phyloP scores from a whole-genome alignment of 768 basidiomycete species.

The Xerocomellus amylosporus region DNA sequence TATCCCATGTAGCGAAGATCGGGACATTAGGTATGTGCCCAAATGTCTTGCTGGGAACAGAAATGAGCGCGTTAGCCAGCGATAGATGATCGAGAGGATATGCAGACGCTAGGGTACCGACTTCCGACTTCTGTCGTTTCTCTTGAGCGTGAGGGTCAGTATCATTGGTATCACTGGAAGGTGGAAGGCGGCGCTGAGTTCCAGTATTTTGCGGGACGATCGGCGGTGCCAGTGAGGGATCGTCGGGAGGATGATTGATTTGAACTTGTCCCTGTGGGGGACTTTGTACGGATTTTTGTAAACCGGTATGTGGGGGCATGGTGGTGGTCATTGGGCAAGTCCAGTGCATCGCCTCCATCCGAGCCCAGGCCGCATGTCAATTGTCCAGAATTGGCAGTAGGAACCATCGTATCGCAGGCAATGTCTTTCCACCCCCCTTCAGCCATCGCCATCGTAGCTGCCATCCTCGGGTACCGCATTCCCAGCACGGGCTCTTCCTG shows the following conservation, averaged over 20 bases:
- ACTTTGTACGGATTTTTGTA: not conserved
- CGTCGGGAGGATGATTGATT: not conserved
- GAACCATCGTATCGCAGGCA: not conserved
- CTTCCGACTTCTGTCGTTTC: not conserved
- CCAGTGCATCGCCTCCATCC: not conserved
- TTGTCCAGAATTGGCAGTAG: not conserved
- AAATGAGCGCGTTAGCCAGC: not conserved
- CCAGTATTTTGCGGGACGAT: not conserved
- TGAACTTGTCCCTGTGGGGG: not conserved
- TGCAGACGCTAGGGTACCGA: not conserved
- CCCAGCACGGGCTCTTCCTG: not conserved
- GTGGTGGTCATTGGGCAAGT: constrained; percentile 17
- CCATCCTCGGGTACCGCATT: not conserved
- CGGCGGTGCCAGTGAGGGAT: not conserved
- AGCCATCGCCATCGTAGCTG: not conserved
- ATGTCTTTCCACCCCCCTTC: too few species aligned
- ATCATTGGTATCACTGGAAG: not conserved
- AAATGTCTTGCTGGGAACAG: constrained; percentile 17
- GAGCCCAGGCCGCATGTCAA: not conserved
- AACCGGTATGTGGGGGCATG: not conserved
- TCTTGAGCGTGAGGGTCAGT: not conserved
- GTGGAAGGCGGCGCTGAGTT: not conserved
- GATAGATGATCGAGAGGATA: not conserved
- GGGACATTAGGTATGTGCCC: constrained; percentile 25
- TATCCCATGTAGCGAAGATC: constrained; percentile 20